These are phyloP conservation scores for Maudiozyma turicensis DNA, from an alignment of 805 yeast species.

Conservation along the genomic window DNA sequence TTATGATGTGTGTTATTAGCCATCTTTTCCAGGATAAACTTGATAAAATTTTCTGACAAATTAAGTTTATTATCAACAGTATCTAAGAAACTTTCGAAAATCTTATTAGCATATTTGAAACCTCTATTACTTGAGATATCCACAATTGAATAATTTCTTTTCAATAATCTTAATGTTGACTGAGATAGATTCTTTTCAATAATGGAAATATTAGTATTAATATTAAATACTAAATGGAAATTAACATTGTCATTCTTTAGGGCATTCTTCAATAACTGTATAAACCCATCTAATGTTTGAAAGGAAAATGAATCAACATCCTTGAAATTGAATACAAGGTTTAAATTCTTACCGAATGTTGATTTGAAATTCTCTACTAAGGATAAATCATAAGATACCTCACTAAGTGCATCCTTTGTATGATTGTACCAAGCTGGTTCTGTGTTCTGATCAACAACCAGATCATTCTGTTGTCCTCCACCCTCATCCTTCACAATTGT, in stretches of 20 bases:
- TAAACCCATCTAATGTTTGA: constrained; percentile 21
- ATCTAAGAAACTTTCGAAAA: constrained; percentile 27
- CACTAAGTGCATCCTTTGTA: not conserved
- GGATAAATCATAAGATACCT: constrained; percentile 25
- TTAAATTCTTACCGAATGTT: constrained; percentile 19
- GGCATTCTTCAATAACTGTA: constrained; percentile 21
- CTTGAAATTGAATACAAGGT: constrained; percentile 25
- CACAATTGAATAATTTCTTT: constrained; percentile 19
- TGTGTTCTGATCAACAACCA: not conserved
- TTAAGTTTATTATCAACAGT: constrained; percentile 29
- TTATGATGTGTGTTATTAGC: constrained; percentile 26
- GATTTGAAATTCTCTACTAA: constrained; percentile 25
- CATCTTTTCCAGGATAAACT: constrained; percentile 26
- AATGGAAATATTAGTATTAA: constrained; percentile 27
- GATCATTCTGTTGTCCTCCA: not conserved
- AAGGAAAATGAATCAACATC: constrained; percentile 28
- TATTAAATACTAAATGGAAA: constrained; percentile 24
- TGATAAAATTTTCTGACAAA: constrained; percentile 23
- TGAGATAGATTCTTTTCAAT: constrained; percentile 27
- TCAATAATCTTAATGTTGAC: constrained; percentile 24
- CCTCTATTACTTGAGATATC: constrained; percentile 28
- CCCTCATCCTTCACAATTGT: constrained; percentile 5
- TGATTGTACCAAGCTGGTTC: not conserved
- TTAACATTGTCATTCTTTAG: constrained; percentile 19
- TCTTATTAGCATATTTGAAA: constrained; percentile 26